Evolutionary conservation across 2,329 filamentous ascomycete species (phyloP).

Genomic region (Trichoderma sp.): DNA sequence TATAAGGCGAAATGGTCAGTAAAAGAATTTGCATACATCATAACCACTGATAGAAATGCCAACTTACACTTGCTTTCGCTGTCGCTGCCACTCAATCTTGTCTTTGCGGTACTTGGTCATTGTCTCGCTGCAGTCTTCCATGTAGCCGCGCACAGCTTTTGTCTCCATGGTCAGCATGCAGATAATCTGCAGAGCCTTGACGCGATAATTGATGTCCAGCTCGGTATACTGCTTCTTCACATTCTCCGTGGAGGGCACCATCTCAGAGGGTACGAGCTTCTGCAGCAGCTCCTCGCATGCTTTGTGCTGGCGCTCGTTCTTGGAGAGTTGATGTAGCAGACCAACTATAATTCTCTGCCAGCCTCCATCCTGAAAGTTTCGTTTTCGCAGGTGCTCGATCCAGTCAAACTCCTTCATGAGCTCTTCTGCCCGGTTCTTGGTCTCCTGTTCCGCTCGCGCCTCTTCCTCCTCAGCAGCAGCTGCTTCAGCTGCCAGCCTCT

Average conservation of each 20-base stretch:
- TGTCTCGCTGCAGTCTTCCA: conserved; percentile 88
- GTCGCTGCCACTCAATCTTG: conserved; percentile 89
- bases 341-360: conserved; percentile 93
- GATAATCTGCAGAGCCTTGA: conserved; percentile 80
- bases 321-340: conserved; percentile 81
- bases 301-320: conserved; percentile 69
- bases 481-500: conserved; percentile 65
- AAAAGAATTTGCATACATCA: conserved; percentile 9
- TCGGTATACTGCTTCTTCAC: conserved; percentile 72
- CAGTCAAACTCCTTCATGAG: conserved; percentile 76
- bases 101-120: conserved; percentile 96
- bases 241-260: conserved; percentile 75
- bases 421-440: conserved; percentile 73
- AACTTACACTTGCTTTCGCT: conserved; percentile 68
- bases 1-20: conserved; percentile 38
- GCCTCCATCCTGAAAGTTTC: conserved; percentile 84
- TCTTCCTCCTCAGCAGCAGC: conserved; percentile 57
- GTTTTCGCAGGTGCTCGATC: conserved; percentile 80
- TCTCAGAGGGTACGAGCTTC: conserved; percentile 77
- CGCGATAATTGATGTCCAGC: conserved; percentile 81
- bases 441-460: conserved; percentile 52
- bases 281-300: conserved; percentile 78
- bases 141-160: conserved; percentile 81
- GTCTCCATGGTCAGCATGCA: conserved; percentile 86
- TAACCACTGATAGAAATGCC: neutral